phyloP scores from a whole-genome alignment of 2,329 filamentous ascomycete genomes.

The Ceratocystis smalleyi region DNA sequence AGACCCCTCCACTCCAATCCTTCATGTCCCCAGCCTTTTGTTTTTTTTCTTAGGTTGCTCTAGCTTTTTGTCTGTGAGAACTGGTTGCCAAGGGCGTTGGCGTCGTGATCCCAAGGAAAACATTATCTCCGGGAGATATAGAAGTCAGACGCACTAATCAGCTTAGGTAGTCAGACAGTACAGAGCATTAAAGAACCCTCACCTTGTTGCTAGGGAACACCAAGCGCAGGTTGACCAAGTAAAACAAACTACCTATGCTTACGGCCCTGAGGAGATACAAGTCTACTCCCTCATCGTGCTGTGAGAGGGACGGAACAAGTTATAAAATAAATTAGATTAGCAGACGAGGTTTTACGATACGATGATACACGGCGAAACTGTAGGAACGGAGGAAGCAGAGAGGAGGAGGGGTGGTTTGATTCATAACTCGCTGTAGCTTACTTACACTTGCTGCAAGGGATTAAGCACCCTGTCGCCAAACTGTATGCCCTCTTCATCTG shows the following conservation, averaged over 20 bases:
- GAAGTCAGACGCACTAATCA: neutral
- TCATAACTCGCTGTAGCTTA: neutral
- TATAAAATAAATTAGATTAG: too few species aligned
- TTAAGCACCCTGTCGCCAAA: neutral
- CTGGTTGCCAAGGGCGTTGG: neutral
- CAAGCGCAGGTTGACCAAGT: too few species aligned
- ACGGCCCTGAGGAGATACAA: too few species aligned
- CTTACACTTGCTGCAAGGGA: neutral
- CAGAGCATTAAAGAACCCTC: neutral
- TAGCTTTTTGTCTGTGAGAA: neutral
- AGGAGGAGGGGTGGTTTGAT: neutral
- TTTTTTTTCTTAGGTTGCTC: neutral
- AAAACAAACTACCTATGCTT: too few species aligned
- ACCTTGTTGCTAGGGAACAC: neutral
- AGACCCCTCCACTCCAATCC: neutral
- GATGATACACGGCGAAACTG: neutral
- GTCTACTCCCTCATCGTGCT: too few species aligned
- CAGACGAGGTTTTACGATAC: too few species aligned
- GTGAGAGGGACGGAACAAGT: too few species aligned
- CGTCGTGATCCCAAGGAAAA: neutral
- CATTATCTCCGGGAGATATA: neutral
- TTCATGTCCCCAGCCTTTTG: neutral
- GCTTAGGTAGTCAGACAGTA: neutral
- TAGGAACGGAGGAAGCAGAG: neutral
- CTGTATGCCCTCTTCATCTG: too few species aligned